A percentile compares a stretch with the other conserved stretches of the same genome.
Conservation (phyloP, 2,329 filamentous ascomycete species). For the Lasiodiplodia citricola region DNA sequence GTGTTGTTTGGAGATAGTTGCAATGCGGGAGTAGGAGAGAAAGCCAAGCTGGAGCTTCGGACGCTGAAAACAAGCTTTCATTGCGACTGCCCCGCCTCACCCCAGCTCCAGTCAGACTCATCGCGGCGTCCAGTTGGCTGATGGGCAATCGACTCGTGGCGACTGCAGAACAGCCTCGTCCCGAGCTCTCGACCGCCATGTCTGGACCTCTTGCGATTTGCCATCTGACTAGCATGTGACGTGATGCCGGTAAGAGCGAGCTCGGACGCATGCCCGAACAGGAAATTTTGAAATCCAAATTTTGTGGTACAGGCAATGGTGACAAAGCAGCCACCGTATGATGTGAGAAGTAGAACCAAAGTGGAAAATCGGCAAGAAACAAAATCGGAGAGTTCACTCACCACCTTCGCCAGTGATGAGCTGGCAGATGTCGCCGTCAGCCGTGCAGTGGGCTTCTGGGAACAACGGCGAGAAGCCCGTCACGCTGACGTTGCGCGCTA, state of each 20-base stretch:
- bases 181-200: not conserved
- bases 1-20: too few relatives aligned
- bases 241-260: not conserved
- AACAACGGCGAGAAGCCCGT: conserved; percentile 70
- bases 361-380: not conserved
- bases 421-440: conserved; percentile 68
- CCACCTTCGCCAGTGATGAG: conserved; percentile 64
- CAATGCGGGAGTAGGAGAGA: too few relatives aligned
- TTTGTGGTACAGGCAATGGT: not conserved
- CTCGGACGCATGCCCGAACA: not conserved
- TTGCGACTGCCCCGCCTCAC: not conserved
- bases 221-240: not conserved
- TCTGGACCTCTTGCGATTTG: not conserved
- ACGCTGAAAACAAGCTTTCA: not conserved
- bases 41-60: too few relatives aligned
- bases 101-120: conserved; percentile 2
- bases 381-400: conserved; percentile 38
- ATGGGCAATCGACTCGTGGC: not conserved
- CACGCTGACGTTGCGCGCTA: conserved; percentile 62
- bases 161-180: not conserved
- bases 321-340: not conserved
- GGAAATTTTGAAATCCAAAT: not conserved
- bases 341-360: not conserved
- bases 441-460: conserved; percentile 68
- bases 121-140: not conserved